Evolutionary conservation across 805 yeast genomes (phyloP).

Genomic region (Candida ponderosae): DNA sequence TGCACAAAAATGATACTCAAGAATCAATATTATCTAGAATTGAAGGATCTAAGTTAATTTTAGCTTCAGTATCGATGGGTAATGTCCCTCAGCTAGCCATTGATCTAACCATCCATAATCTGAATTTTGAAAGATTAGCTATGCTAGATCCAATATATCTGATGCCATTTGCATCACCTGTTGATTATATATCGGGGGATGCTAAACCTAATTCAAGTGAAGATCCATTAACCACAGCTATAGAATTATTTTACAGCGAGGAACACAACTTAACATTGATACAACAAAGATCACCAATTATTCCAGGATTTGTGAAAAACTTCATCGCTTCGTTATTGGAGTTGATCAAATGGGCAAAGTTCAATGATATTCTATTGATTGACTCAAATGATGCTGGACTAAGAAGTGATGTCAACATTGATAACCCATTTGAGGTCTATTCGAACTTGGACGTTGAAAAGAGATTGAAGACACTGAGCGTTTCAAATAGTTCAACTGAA

Average conservation of each 20-base stretch:
- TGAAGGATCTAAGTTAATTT: slow-evolving; percentile 36
- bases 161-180: slow-evolving; percentile 81
- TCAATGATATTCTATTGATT: slow-evolving; percentile 43
- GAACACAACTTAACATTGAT: slow-evolving; percentile 42
- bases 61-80: slow-evolving; percentile 83
- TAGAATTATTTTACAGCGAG: slow-evolving; percentile 54
- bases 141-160: slow-evolving; percentile 51
- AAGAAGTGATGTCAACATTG: slow-evolving; percentile 11
- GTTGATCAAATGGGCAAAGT: slow-evolving; percentile 32
- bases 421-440: slow-evolving; percentile 10
- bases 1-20: background rate
- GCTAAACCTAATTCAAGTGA: slow-evolving; percentile 8
- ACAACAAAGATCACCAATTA: slow-evolving; percentile 78
- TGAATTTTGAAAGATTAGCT: slow-evolving; percentile 42
- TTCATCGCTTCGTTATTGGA: slow-evolving; percentile 50
- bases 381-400: slow-evolving; percentile 71
- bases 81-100: slow-evolving; percentile 80
- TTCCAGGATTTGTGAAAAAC: slow-evolving; percentile 49
- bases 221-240: slow-evolving; percentile 40
- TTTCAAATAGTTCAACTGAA: slow-evolving; percentile 1
- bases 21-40: slow-evolving; percentile 3
- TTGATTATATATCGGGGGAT: slow-evolving; percentile 35
- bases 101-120: slow-evolving; percentile 67
- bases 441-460: slow-evolving; percentile 10
- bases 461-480: slow-evolving; percentile 9